Evolutionary conservation across 495 filamentous ascomycete species (phyloP), one percentile per base, ranked within the genome.

Genomic region (Penicillium coprophilum): DNA sequence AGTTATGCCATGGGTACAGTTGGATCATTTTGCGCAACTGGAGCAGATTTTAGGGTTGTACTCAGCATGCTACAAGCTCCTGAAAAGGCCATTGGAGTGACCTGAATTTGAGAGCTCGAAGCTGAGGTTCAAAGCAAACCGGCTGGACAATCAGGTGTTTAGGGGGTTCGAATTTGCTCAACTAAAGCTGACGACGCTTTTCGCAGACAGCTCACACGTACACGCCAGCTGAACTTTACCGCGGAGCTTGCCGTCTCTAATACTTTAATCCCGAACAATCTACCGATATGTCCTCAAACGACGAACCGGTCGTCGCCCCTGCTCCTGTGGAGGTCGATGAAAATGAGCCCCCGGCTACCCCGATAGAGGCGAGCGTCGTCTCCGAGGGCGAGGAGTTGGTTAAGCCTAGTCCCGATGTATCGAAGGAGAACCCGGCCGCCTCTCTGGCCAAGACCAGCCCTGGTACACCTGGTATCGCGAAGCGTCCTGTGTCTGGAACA

Each of bases 341-440:
- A 21, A 60, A 61, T 44, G 65, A 63, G 21, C 66, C 73, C 23
- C 74, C 76, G 7, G 71, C 71, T 17, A 77, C 76, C 38, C 74
- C 74, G 6, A 68, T 76, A 23, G 73, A 77, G 24, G 69, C 72
- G 19, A 65, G 65, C 12, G 20, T 71, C 23, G 46, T 73, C 21
- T 77, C 76, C n/a, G 72, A 70, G 19, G 63, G 67, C 31, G 75
- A 79, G 46, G 76, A 74, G 19, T 56, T 66, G 21, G 38, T 56
- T 56, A 70, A 68, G 46, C 62, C 71, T 8, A 77, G 74, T 56
- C 76, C 76, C 5, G 74, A 77, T 54, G 64, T 56, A n/a, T 67
- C 68, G 39, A 76, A 71, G 62, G 74, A 76, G 43, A 77, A 72
- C 20, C 55, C 55, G 28, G 68, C 66, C 43, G 52, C 59, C 3